Evolutionary conservation across 2,329 filamentous ascomycete genomes (phyloP).

Genomic region (Fusarium algeriense): DNA sequence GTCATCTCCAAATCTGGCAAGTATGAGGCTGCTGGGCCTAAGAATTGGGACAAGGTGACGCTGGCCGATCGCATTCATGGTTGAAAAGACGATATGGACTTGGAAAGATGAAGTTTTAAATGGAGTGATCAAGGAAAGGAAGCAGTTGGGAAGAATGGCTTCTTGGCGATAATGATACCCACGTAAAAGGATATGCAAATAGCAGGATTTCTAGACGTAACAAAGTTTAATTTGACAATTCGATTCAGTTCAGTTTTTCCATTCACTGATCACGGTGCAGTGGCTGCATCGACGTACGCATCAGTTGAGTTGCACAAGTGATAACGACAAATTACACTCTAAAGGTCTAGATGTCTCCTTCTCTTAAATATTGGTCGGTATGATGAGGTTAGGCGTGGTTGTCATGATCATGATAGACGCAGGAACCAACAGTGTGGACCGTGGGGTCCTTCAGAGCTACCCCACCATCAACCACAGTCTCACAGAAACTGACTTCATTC

Average conservation of each 20-base stretch:
- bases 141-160: slow-evolving; percentile 4
- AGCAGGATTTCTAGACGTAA: slow-evolving; percentile 4
- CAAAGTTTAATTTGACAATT: not conserved
- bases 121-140: not conserved
- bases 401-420: slow-evolving; percentile 13
- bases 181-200: slow-evolving; percentile 20
- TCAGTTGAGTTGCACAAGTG: not conserved
- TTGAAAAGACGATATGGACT: slow-evolving; percentile 13
- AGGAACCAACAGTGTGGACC: slow-evolving; percentile 38
- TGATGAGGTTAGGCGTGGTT: not conserved
- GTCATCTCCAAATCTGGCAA: slow-evolving; percentile 82
- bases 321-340: not conserved
- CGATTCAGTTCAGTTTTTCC: not conserved
- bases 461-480: slow-evolving; percentile 30
- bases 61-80: slow-evolving; percentile 49
- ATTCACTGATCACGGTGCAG: too few relatives aligned
- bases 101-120: not conserved
- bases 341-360: too few relatives aligned
- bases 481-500: slow-evolving; percentile 28
- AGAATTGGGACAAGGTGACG: slow-evolving; percentile 61
- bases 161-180: slow-evolving; percentile 45
- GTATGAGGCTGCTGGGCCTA: slow-evolving; percentile 75
- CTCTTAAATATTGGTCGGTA: not conserved
- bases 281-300: too few relatives aligned
- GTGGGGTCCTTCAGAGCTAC: slow-evolving; percentile 26